These are phyloP conservation scores for Calycina marina DNA, from an alignment of 2,329 filamentous ascomycete genomes.

Conservation along the genomic window DNA sequence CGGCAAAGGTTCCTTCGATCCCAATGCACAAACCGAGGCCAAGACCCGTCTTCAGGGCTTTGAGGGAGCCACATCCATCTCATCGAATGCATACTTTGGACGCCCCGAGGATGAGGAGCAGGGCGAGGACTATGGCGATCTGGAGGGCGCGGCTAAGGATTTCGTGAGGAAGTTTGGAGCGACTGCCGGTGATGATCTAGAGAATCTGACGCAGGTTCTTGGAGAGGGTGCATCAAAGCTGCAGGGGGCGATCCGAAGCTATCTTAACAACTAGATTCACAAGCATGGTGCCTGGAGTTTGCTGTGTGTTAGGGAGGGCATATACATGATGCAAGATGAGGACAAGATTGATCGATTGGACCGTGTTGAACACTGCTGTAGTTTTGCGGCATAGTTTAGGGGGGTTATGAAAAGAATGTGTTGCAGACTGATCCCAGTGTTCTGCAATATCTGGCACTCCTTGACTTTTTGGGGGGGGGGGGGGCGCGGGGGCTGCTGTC, in stretches of 20 bases:
- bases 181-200: conserved; percentile 87
- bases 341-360: no score
- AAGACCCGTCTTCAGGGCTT: conserved; percentile 81
- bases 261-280: conserved; percentile 42
- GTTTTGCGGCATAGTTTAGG: no score
- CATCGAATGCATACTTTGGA: conserved; percentile 94
- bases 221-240: conserved; percentile 76
- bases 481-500: no score
- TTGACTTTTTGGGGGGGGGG: no score
- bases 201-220: conserved; percentile 70
- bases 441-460: no score
- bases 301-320: no score
- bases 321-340: no score
- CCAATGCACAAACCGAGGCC: conserved; percentile 66
- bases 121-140: conserved; percentile 70
- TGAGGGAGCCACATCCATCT: conserved; percentile 83
- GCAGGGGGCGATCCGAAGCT: conserved; percentile 58
- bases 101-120: conserved; percentile 69
- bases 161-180: conserved; percentile 92
- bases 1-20: conserved; percentile 75
- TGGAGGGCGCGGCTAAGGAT: conserved; percentile 89
- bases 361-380: no score
- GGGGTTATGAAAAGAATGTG: no score
- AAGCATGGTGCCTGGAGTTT: no score
- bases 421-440: no score